A percentile compares a stretch with the other conserved stretches of the same genome.
Evolutionary conservation across 768 basidiomycete genomes (phyloP).

Genomic region (Rhodotorula toruloides): DNA sequence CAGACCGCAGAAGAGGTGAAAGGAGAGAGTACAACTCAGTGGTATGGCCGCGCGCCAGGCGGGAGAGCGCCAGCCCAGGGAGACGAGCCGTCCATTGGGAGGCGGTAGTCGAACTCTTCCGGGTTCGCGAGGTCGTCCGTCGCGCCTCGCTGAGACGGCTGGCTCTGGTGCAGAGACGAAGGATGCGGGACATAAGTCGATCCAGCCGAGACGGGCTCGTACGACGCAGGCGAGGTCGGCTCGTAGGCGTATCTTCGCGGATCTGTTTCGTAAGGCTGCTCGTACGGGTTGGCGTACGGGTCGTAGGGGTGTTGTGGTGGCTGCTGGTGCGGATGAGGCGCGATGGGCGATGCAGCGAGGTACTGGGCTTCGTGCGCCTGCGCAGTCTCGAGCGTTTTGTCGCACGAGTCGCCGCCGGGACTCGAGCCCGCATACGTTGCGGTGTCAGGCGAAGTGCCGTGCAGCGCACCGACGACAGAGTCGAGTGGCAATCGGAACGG

Average conservation of each 20-base stretch:
- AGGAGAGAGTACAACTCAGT: no score
- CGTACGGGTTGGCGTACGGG: neutral
- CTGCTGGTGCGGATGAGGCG: neutral
- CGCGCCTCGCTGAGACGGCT: neutral
- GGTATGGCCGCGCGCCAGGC: conserved; percentile 6
- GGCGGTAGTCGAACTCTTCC: conserved; percentile 27
- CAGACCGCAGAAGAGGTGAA: no score
- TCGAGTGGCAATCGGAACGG: conserved; percentile 23
- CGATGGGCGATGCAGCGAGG: neutral
- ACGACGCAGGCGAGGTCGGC: neutral
- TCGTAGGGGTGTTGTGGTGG: neutral
- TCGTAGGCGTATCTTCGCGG: no score
- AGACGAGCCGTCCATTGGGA: neutral
- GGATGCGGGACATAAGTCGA: conserved; percentile 3
- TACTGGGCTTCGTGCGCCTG: neutral
- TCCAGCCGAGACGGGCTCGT: no score
- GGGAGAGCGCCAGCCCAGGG: neutral
- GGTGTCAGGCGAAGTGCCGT: neutral
- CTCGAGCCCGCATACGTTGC: neutral
- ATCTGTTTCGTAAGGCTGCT: neutral
- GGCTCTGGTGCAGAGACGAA: neutral
- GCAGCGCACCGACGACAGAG: neutral
- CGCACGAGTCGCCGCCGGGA: conserved; percentile 6
- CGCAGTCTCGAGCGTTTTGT: neutral
- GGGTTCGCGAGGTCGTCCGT: conserved; percentile 31